Evolutionary conservation across 495 filamentous ascomycete species (phyloP).

Genomic region (Penicillium subrubescens): DNA sequence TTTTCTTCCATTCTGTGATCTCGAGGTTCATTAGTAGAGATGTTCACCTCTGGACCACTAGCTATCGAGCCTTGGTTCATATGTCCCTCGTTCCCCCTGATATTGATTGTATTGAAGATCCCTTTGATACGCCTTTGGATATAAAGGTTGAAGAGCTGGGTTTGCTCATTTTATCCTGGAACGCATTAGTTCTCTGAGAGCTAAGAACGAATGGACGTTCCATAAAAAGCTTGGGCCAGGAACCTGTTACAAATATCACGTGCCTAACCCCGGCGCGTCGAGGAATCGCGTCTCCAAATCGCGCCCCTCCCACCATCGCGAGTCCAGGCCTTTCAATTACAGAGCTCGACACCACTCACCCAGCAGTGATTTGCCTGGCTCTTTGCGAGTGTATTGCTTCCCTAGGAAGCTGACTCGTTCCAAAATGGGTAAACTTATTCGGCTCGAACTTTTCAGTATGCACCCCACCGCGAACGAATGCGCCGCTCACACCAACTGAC

Average conservation of each 20-base stretch:
- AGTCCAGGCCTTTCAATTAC: conserved; percentile 11
- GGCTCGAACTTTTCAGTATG: conserved; percentile 92
- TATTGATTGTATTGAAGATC: no score
- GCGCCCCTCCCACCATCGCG: conserved; percentile 29
- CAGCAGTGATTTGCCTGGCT: conserved; percentile 11
- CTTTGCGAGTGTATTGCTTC: conserved; percentile 29
- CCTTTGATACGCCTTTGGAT: no score
- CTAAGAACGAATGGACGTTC: no score
- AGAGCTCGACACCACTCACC: conserved; percentile 12
- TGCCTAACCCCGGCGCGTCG: conserved; percentile 28
- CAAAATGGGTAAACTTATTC: conserved; percentile 85
- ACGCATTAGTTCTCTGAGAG: no score
- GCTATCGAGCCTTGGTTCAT: no score
- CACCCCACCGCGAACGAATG: conserved; percentile 1
- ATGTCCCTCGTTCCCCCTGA: no score
- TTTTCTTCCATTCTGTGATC: no score
- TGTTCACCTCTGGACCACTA: no score
- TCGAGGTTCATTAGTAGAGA: no score
- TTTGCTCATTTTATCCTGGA: no score
- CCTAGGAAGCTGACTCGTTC: conserved; percentile 35
- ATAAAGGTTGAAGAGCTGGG: no score
- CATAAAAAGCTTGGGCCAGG: no score
- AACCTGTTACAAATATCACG: conserved; percentile 14
- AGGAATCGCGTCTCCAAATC: conserved; percentile 30
- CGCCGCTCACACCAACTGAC: conserved; percentile 29